Base-by-base conservation (phyloP, 169 alveolate species). In the Blepharisma undulans region DNA sequence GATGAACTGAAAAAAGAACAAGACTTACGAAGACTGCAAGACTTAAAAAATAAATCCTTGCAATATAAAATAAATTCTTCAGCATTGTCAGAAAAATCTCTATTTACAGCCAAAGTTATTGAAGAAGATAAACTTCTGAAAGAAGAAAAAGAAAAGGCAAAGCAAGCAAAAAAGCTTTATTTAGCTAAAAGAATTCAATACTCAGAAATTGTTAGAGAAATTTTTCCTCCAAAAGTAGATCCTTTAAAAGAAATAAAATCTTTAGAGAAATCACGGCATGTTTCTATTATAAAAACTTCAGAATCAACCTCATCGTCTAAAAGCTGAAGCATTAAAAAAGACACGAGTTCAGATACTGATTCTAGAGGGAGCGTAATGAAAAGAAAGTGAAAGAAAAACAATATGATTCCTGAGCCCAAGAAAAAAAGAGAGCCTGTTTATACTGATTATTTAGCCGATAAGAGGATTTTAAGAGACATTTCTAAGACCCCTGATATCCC, bases 171-270 rank as follows among this genome's bases (percentile, higher is more conserved):
- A 72, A 72, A 25, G 14, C 18, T n/a, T 1, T 4, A 21, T 14
- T n/a, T 59, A 4, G 36, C 33, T 4, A 84, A 84, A 84, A n/a
- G 89, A 21, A 25, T 32, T 0, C 74, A 61, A 30, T 84, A 84
- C 34, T 1, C 89, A 25, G 78, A 60, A 48, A 48, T 84, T 4
- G 89, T 84, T 2, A 84, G 60, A 84, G 89, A 84, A 84, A 59
- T 84, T 2, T 84, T 84, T 8, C 30, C 89, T 48, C 89, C 89
- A 32, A n/a, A 4, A 33, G n/a, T 36, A 36, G 77, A 84, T 30
- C 36, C 22, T 21, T 4, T 21, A 4, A 84, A 84, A 60, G 30
- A 34, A 79, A 25, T 30, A 21, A 34, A 79, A 29, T 33, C 2
- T 33, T 72, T 29, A 72, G 80, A 25, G 27, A 34, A 79, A 48